Evolutionary conservation across 2,329 filamentous ascomycete genomes (phyloP).

Genomic region (Apiospora phragmitis): DNA sequence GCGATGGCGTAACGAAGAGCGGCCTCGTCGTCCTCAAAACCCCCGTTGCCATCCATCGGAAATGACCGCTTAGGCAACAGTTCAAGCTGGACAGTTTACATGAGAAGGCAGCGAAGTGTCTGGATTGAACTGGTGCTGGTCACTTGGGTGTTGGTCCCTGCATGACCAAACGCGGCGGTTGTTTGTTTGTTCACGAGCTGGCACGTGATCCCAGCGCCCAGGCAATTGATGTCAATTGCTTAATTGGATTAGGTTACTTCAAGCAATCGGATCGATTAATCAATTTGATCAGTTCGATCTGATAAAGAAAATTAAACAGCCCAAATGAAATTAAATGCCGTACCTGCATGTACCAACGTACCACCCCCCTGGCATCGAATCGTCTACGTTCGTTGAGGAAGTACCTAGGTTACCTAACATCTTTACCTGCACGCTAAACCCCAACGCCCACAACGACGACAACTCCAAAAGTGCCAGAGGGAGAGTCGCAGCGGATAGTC

Average conservation of each 20-base stretch:
- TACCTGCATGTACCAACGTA: slow-evolving; percentile 5
- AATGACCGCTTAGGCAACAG: background rate
- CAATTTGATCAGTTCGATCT: background rate
- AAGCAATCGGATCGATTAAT: background rate
- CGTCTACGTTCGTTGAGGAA: too few relatives aligned
- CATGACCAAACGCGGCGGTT: background rate
- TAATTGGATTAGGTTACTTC: background rate
- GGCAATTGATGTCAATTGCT: background rate
- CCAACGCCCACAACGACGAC: background rate
- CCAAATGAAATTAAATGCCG: background rate
- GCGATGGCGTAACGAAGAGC: slow-evolving; percentile 62
- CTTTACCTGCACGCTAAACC: background rate
- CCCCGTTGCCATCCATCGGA: background rate
- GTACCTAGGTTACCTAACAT: background rate
- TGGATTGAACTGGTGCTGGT: background rate
- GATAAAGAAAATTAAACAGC: background rate
- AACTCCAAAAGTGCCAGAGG: background rate
- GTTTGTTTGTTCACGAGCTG: background rate
- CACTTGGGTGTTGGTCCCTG: background rate
- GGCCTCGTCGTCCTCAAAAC: slow-evolving; percentile 51
- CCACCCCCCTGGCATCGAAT: too few relatives aligned
- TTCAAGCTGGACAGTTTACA: background rate
- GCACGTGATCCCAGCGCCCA: background rate
- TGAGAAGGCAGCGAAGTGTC: background rate
- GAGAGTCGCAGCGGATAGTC: background rate